A percentile compares a stretch with the other conserved stretches of the same genome.
phyloP scores from a whole-genome alignment of 1,284 basidiomycete genomes.

The Ustilago bromivora region DNA sequence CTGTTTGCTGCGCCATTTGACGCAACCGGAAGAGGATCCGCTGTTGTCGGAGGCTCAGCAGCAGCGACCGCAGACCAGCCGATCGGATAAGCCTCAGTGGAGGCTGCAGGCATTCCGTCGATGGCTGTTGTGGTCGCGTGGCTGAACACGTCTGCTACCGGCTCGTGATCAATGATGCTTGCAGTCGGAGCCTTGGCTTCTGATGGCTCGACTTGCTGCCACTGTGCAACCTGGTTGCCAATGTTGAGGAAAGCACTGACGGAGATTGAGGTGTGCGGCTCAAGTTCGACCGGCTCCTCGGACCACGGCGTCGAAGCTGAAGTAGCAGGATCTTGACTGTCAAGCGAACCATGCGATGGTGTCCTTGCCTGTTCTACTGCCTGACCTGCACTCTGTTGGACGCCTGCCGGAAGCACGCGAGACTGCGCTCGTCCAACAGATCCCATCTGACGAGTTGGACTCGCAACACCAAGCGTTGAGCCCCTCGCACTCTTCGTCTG shows the following conservation, averaged over 20 bases:
- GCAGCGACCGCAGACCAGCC: constrained; percentile 25
- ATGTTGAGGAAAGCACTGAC: constrained; percentile 16
- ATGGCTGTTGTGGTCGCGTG: constrained; percentile 2
- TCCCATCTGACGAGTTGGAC: neutral
- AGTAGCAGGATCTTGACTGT: neutral
- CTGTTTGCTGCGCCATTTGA: neutral
- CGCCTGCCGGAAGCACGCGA: neutral
- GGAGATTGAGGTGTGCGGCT: constrained; percentile 11
- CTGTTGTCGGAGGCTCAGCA: constrained; percentile 1
- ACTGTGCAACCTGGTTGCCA: constrained; percentile 3
- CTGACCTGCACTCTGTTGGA: neutral
- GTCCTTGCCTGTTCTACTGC: neutral
- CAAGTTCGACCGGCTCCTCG: neutral
- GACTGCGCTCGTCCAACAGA: constrained; percentile 4
- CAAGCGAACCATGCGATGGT: neutral
- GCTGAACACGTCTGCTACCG: neutral
- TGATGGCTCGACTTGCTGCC: constrained; percentile 8
- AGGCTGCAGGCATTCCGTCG: constrained; percentile 32
- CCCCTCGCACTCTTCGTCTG: neutral
- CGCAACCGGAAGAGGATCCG: neutral
- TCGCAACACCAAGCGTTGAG: neutral
- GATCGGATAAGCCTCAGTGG: constrained; percentile 21
- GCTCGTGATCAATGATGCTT: neutral
- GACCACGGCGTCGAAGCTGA: neutral
- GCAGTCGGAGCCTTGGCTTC: neutral